Conservation (phyloP, 768 basidiomycete species). For the Ramaria rubella region DNA sequence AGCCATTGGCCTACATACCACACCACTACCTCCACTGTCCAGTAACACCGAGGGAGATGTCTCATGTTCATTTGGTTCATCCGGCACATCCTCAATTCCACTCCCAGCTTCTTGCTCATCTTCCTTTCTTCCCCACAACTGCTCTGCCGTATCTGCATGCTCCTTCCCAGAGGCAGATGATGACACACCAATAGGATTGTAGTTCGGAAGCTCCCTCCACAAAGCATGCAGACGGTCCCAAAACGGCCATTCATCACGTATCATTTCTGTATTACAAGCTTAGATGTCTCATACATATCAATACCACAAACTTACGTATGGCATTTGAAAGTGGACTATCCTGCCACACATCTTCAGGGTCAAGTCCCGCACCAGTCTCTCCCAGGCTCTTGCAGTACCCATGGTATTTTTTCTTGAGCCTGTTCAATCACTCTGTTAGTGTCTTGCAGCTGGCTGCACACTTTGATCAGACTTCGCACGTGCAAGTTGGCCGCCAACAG, state of each 20-base stretch:
- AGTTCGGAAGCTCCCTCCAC: constrained; percentile 27
- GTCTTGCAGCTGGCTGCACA: constrained; percentile 16
- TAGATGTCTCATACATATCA: not conserved
- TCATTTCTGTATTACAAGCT: constrained; percentile 3
- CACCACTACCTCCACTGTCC: not conserved
- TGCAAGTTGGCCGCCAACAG: not conserved
- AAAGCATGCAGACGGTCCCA: constrained; percentile 25
- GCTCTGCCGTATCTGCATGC: not conserved
- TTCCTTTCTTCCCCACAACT: not conserved
- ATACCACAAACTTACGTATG: not conserved
- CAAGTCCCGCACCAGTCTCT: not conserved
- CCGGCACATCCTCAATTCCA: not conserved
- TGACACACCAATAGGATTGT: constrained; percentile 20
- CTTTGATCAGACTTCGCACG: constrained; percentile 14
- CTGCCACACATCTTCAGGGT: not conserved
- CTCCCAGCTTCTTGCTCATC: not conserved
- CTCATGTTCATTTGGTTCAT: not conserved
- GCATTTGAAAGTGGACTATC: not conserved
- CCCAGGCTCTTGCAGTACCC: not conserved
- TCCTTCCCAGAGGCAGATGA: not conserved
- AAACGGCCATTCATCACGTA: constrained; percentile 21
- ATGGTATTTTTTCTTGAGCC: not conserved
- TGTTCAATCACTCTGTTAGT: constrained; percentile 1
- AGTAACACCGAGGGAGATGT: not conserved
- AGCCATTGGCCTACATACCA: not conserved